Conservation (phyloP, 768 basidiomycete genomes). For the Ramaria rubella region DNA sequence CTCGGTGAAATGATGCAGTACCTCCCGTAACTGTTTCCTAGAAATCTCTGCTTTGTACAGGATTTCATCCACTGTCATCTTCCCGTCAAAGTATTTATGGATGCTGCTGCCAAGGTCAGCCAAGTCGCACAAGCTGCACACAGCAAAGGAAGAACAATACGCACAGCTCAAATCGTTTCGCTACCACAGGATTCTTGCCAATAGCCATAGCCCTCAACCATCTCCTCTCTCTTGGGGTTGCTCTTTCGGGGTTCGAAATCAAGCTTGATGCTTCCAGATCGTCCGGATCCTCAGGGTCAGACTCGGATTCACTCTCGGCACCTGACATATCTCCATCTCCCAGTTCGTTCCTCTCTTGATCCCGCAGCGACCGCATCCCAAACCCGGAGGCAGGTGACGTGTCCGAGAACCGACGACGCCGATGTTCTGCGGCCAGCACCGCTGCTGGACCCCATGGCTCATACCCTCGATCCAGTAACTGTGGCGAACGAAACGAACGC, state of each 20-base stretch:
- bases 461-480: background rate
- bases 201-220: constrained; percentile 93
- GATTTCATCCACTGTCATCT: constrained; percentile 87
- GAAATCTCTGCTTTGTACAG: constrained; percentile 82
- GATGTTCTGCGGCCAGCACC: constrained; percentile 1
- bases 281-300: constrained; percentile 33
- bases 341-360: background rate
- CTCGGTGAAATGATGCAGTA: constrained; percentile 82
- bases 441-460: background rate
- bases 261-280: constrained; percentile 47
- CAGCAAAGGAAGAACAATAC: constrained; percentile 21
- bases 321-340: constrained; percentile 38
- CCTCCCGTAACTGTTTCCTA: constrained; percentile 74
- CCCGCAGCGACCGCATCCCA: background rate
- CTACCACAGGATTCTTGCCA: constrained; percentile 63
- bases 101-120: constrained; percentile 43
- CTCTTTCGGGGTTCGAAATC: constrained; percentile 77
- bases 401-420: constrained; percentile 9
- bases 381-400: constrained; percentile 1
- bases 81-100: constrained; percentile 91
- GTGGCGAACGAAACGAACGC: constrained; percentile 3
- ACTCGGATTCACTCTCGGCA: constrained; percentile 41
- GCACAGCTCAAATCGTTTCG: constrained; percentile 72
- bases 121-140: background rate
- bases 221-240: constrained; percentile 67